These are phyloP conservation scores for Bipolaris gigantea DNA, from an alignment of 2,329 filamentous ascomycete species.

Conservation along the genomic window DNA sequence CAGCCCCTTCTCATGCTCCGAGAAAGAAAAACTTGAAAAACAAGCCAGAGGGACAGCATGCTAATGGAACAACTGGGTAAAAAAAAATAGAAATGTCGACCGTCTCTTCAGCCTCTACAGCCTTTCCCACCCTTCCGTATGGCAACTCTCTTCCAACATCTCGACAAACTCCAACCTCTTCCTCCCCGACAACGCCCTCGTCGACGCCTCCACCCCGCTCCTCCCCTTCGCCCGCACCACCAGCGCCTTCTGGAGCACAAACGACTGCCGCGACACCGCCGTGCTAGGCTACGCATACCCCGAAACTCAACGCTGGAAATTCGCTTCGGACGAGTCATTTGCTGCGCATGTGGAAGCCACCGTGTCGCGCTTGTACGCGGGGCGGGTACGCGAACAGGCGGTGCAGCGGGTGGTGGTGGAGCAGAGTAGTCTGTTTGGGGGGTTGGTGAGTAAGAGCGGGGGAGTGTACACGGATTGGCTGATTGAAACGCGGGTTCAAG, in stretches of 20 bases:
- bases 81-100: constrained; percentile 35
- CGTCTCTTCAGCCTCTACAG: constrained; percentile 73
- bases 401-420: background rate
- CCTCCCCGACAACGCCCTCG: constrained; percentile 44
- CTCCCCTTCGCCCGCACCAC: constrained; percentile 36
- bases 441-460: background rate
- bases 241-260: constrained; percentile 36
- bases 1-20: too few relatives aligned
- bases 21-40: too few relatives aligned
- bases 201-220: constrained; percentile 54
- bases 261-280: constrained; percentile 27
- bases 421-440: background rate
- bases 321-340: constrained; percentile 16
- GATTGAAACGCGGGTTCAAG: constrained; percentile 18
- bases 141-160: constrained; percentile 55
- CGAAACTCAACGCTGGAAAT: constrained; percentile 37
- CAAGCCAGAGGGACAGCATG: too few relatives aligned
- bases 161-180: constrained; percentile 26
- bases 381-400: constrained; percentile 6
- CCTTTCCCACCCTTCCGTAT: constrained; percentile 67
- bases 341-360: constrained; percentile 12
- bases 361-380: constrained; percentile 30
- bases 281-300: constrained; percentile 41
- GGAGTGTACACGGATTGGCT: constrained; percentile 32
- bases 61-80: too few relatives aligned